A percentile compares a stretch with the other conserved stretches of the same genome.
Conservation (phyloP, 805 yeast genomes). For the Priceomyces melissophilus region DNA sequence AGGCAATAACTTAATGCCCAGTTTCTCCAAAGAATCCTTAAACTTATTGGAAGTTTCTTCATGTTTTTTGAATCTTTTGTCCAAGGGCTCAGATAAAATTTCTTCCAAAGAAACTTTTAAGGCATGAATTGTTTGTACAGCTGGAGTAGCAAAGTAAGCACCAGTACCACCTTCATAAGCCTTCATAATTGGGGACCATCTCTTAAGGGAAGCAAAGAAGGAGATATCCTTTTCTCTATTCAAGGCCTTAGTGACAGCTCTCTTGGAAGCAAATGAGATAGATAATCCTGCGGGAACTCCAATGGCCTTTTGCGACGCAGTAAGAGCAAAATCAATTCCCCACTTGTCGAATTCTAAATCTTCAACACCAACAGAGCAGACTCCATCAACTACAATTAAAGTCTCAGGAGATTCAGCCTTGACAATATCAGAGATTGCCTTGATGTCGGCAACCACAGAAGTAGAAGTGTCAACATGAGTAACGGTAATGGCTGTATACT, state of each 20-base stretch:
- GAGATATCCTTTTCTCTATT: constrained; percentile 45
- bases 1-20: constrained; percentile 73
- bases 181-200: constrained; percentile 86
- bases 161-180: constrained; percentile 77
- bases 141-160: constrained; percentile 96
- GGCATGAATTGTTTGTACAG: constrained; percentile 82
- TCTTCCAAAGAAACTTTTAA: constrained; percentile 72
- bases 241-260: constrained; percentile 66
- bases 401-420: constrained; percentile 71
- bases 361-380: constrained; percentile 92
- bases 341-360: constrained; percentile 79
- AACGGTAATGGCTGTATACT: constrained; percentile 70
- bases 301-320: constrained; percentile 94
- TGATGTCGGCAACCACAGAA: constrained; percentile 79
- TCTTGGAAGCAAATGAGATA: constrained; percentile 66
- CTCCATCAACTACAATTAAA: constrained; percentile 86
- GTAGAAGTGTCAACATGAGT: constrained; percentile 98
- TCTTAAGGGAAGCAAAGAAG: constrained; percentile 68
- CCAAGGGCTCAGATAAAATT: constrained; percentile 55
- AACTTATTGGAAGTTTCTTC: constrained; percentile 58
- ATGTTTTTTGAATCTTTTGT: constrained; percentile 62
- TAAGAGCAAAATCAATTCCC: constrained; percentile 84
- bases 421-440: constrained; percentile 58
- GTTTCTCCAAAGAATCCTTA: constrained; percentile 52
- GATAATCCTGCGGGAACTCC: constrained; percentile 94